Evolutionary conservation across 2,329 filamentous ascomycete species (phyloP), one percentile per base, ranked within the genome.

Genomic region (Talaromyces sp.): DNA sequence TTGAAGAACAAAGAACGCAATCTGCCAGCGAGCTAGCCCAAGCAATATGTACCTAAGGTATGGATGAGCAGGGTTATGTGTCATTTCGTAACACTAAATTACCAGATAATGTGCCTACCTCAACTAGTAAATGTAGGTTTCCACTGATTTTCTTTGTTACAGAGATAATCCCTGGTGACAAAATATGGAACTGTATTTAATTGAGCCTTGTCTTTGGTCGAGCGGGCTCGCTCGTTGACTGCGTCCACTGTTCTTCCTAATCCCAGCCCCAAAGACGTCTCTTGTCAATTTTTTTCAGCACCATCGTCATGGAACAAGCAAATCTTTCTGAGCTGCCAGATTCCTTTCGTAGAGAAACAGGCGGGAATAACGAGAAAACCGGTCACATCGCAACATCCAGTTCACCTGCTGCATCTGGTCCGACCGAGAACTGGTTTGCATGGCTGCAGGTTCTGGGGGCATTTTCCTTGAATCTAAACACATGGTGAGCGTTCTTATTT

Each of bases 401-500:
- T 21, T n/a, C 28, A 1, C 9, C 45, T 35, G 17, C 11, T 15
- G 28, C 4, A 50, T 13, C 25, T 39, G 13, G 33, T 22, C 35
- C 48, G 13, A 17, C 48, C 13, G 48, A 52, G 19, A 15, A 52
- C 8, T 37, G 17, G 33, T 53, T 41, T 10, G 56, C 56, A 36
- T 58, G 56, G 56, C 8, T 58, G 3, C 48, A 52, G 19, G 56
- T 58, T 19, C 48, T 53, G 2, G 50, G 48, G 2, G 56, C 48
- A 5, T 52, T 53, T 9, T 53, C 33, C 22, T 11, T 58, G 8
- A 45, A 45, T 19, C 28, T 52, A 3, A 58, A 58, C 28, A 53
- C 50, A 40, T 58, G 56, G 56, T 57, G 10, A 17, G 45, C n/a
- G n/a, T n/a, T n/a, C n/a, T 4, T n/a, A 2, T 28, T 31, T 31